phyloP scores from a whole-genome alignment of 495 filamentous ascomycete species.

The Trichoderma reesei region DNA sequence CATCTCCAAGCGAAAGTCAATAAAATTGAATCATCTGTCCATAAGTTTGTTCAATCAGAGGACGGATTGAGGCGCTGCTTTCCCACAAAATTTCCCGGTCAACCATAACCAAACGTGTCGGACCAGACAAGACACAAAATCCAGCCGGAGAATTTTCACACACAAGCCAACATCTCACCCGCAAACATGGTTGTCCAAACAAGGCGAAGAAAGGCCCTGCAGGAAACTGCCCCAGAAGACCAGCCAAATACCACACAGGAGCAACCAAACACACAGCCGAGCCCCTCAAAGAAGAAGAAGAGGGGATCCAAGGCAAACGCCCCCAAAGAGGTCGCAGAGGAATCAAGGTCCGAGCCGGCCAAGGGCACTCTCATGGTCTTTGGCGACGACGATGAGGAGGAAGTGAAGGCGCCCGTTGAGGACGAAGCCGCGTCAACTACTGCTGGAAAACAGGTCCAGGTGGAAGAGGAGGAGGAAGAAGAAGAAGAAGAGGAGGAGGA shows the following conservation, averaged over 20 bases:
- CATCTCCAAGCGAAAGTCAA: neutral
- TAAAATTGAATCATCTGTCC: neutral
- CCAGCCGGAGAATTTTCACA: neutral
- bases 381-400: slow-evolving; percentile 24
- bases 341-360: neutral
- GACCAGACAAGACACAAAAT: neutral
- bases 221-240: neutral
- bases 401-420: slow-evolving; percentile 21
- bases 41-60: neutral
- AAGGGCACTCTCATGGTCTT: slow-evolving; percentile 23
- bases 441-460: slow-evolving; percentile 14
- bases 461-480: slow-evolving; percentile 13
- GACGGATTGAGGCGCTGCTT: neutral
- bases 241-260: neutral
- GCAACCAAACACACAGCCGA: neutral
- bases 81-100: too few species aligned
- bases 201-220: neutral
- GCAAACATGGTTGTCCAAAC: neutral
- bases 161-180: neutral
- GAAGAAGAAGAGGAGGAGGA: slow-evolving; percentile 23
- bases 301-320: neutral
- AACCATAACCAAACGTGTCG: too few species aligned
- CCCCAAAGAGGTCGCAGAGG: slow-evolving; percentile 9
- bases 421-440: slow-evolving; percentile 10
- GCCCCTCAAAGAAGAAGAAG: neutral